A percentile compares a stretch with the other conserved stretches of the same genome.
phyloP scores from a whole-genome alignment of 1,284 basidiomycete species.

The Boletus chippewaensis region DNA sequence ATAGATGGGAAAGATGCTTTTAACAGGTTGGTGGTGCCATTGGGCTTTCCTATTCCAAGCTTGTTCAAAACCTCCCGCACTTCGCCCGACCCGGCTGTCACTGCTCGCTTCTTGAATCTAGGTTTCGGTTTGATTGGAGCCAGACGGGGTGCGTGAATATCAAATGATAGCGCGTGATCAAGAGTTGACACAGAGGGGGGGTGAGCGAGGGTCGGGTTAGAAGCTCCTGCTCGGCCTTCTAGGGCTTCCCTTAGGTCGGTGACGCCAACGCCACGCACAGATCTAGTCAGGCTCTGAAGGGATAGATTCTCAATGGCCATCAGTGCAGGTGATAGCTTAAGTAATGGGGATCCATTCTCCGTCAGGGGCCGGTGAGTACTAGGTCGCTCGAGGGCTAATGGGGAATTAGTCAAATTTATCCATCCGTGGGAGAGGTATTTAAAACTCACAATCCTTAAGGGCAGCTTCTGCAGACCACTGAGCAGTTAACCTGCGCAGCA shows the following conservation, averaged over 20 bases:
- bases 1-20: conserved; percentile 61
- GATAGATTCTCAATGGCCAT: conserved; percentile 88
- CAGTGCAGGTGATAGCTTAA: conserved; percentile 73
- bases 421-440: conserved; percentile 3
- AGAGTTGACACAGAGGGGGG: conserved; percentile 70
- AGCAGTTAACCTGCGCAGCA: conserved; percentile 48
- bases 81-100: conserved; percentile 54
- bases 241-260: conserved; percentile 81
- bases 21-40: conserved; percentile 47
- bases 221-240: conserved; percentile 74
- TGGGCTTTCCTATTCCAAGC: conserved; percentile 69
- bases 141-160: conserved; percentile 34
- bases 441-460: conserved; percentile 62
- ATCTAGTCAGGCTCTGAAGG: conserved; percentile 69
- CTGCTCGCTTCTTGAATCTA: conserved; percentile 46
- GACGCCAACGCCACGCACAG: conserved; percentile 73
- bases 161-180: conserved; percentile 54
- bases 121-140: conserved; percentile 49
- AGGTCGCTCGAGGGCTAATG: conserved; percentile 53
- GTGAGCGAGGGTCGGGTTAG: conserved; percentile 59
- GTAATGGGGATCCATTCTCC: conserved; percentile 62
- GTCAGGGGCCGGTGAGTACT: conserved; percentile 53
- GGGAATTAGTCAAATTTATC: conserved; percentile 1
- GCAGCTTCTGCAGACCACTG: conserved; percentile 76
- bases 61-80: conserved; percentile 72